These are phyloP conservation scores for Capsicum baccatum DNA, from an alignment of 257 asterid species.

Conservation along the genomic window DNA sequence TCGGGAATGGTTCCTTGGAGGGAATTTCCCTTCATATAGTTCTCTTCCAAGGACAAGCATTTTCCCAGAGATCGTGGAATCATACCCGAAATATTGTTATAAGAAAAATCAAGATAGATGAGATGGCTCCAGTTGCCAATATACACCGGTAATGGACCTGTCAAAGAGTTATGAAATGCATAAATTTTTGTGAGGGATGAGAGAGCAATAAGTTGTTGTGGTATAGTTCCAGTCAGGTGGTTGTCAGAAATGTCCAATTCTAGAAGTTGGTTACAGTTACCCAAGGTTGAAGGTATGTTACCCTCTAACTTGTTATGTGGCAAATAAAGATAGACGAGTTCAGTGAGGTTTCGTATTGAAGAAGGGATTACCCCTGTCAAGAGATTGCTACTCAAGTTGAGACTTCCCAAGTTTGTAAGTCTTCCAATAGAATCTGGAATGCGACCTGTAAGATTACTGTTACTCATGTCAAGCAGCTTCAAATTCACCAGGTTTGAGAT, in stretches of 20 bases:
- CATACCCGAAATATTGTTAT: conserved; percentile 48
- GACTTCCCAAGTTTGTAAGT: conserved; percentile 43
- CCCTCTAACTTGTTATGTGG: conserved; percentile 49
- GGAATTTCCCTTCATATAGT: conserved; percentile 39
- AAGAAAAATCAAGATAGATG: conserved; percentile 45
- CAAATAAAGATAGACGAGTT: conserved; percentile 38
- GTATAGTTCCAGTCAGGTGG: too few species aligned
- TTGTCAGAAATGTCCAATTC: too few species aligned
- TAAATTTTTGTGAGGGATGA: conserved; percentile 40
- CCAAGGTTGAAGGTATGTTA: conserved; percentile 47
- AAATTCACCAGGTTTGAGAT: conserved; percentile 49
- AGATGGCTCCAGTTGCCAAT: conserved; percentile 49
- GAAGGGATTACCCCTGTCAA: conserved; percentile 46
- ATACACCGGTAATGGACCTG: conserved; percentile 42
- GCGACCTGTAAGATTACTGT: conserved; percentile 38
- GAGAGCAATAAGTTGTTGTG: too few species aligned
- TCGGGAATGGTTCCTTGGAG: conserved; percentile 48
- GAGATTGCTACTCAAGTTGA: conserved; percentile 41
- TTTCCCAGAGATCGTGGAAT: conserved; percentile 45
- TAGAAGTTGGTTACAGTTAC: too few species aligned
- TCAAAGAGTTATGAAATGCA: conserved; percentile 47
- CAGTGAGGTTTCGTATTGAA: conserved; percentile 46
- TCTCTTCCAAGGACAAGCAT: conserved; percentile 42
- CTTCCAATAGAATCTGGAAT: conserved; percentile 54
- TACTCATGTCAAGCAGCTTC: conserved; percentile 34